phyloP scores from a whole-genome alignment of 2,329 filamentous ascomycete genomes.

The Aspergillus ibericus region DNA sequence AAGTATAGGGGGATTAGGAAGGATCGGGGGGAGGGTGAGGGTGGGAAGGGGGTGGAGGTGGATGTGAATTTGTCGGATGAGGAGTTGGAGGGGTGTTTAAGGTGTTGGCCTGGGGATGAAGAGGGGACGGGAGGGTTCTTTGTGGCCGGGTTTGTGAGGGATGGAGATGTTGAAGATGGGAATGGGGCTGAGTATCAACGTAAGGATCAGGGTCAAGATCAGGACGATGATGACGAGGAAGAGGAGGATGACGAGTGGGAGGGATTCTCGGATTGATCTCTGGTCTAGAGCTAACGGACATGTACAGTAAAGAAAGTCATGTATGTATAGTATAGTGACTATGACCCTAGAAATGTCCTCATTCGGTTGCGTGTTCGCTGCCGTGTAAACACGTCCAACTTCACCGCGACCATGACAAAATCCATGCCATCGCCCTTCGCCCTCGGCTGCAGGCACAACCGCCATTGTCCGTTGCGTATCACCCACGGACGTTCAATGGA shows the following conservation, averaged over 20 bases:
- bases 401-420: conserved; percentile 72
- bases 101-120: conserved; percentile 77
- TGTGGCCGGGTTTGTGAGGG: conserved; percentile 78
- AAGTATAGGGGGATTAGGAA: conserved; percentile 60
- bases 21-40: conserved; percentile 28
- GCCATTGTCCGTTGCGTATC: conserved; percentile 69
- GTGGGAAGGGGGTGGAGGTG: not conserved
- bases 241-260: conserved; percentile 46
- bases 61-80: conserved; percentile 47
- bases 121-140: conserved; percentile 95
- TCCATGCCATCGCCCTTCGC: conserved; percentile 56
- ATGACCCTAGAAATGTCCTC: conserved; percentile 60
- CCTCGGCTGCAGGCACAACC: conserved; percentile 62
- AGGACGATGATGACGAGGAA: conserved; percentile 23
- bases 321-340: not conserved
- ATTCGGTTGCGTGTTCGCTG: conserved; percentile 66
- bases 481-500: conserved; percentile 52
- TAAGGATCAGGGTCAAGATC: conserved; percentile 18
- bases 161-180: conserved; percentile 44
- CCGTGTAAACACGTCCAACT: conserved; percentile 68
- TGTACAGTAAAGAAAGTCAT: conserved; percentile 6
- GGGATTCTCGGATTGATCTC: conserved; percentile 42
- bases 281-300: not conserved
- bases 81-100: conserved; percentile 69
- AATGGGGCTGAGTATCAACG: conserved; percentile 15